These are phyloP conservation scores for Pseudopyricularia cyperi DNA, from an alignment of 2,329 filamentous ascomycete genomes.

Conservation along the genomic window DNA sequence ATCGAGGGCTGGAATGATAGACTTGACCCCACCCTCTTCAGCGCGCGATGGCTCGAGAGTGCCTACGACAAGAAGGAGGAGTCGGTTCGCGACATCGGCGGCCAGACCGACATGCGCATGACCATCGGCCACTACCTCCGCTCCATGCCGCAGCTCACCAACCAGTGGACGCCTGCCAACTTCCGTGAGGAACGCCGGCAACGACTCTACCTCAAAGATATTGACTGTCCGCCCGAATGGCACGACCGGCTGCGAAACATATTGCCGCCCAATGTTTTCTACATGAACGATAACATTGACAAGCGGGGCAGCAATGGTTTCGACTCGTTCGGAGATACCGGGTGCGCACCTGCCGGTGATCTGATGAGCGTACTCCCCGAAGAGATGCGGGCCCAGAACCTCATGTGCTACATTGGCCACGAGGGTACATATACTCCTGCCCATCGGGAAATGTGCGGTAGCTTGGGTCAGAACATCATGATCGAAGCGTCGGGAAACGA, in stretches of 20 bases:
- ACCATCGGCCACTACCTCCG: constrained; percentile 83
- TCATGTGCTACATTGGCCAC: constrained; percentile 97
- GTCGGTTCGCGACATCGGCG: constrained; percentile 67
- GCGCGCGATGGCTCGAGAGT: constrained; percentile 63
- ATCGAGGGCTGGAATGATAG: constrained; percentile 76
- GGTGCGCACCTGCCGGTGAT: constrained; percentile 66
- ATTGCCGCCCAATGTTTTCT: constrained; percentile 74
- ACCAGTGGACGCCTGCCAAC: constrained; percentile 65
- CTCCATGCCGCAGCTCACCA: constrained; percentile 70
- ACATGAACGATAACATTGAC: constrained; percentile 69
- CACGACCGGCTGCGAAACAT: constrained; percentile 62
- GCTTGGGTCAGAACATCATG: constrained; percentile 95
- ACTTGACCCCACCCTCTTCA: constrained; percentile 68
- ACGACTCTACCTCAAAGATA: constrained; percentile 89
- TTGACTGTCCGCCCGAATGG: constrained; percentile 87
- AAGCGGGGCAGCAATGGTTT: constrained; percentile 21
- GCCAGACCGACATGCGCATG: constrained; percentile 64
- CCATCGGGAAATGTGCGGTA: constrained; percentile 96
- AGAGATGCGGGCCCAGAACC: constrained; percentile 83
- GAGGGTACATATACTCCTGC: constrained; percentile 94
- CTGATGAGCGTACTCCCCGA: constrained; percentile 84
- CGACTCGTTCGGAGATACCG: constrained; percentile 30
- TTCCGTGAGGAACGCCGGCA: constrained; percentile 72
- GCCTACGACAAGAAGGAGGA: constrained; percentile 75
- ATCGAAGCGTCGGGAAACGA: constrained; percentile 70